Evolutionary conservation across 2,329 filamentous ascomycete genomes (phyloP), one percentile per base, ranked within the genome.

Genomic region (Paraphoma sp.): DNA sequence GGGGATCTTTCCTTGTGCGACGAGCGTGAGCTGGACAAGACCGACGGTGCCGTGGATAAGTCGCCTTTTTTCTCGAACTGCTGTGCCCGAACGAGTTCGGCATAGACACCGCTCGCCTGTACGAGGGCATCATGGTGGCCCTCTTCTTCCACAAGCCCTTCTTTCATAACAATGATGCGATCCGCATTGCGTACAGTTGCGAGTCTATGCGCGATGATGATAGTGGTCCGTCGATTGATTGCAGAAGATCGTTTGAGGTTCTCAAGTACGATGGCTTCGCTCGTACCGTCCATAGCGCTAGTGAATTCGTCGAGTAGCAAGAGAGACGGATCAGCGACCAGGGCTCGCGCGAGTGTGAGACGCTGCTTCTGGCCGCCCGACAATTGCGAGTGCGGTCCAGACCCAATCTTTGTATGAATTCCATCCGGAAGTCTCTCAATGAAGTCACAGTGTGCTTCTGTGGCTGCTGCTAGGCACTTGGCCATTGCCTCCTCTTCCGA

Each of bases 371-470:
- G 75, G 12, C 75, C 75, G 18, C 75, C 75, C 18, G 75, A 77
- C 4, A 76, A 67, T 54, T 71, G 71, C 6, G 70, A 70, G 18
- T 71, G 70, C 36, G 71, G 67, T 3, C 70, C 71, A 11, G 72
- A 63, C n/a, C 74, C 70, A 45, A 76, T 68, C 10, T 56, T 59
- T 14, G 73, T 76, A 28, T 74, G 51, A 7, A 75, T 65, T 6
- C 74, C 75, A 43, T 77, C 61, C 4, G 75, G 73, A 6, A 78
- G 67, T 17, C 67, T 61, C 18, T 69, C 66, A 12, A 77, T 57
- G 53, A 77, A 77, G 36, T 77, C 74, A 43, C 70, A 74, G 70
- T 89, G 85, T 1, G 88, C 87, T 36, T 88, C 79, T 8, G 72
- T 74, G 2, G 85, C 82, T 9, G 87, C 84, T 33, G 63, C 69